Base-by-base conservation (phyloP, 1,284 basidiomycete genomes). In the Cryptococcus deneoformans region DNA sequence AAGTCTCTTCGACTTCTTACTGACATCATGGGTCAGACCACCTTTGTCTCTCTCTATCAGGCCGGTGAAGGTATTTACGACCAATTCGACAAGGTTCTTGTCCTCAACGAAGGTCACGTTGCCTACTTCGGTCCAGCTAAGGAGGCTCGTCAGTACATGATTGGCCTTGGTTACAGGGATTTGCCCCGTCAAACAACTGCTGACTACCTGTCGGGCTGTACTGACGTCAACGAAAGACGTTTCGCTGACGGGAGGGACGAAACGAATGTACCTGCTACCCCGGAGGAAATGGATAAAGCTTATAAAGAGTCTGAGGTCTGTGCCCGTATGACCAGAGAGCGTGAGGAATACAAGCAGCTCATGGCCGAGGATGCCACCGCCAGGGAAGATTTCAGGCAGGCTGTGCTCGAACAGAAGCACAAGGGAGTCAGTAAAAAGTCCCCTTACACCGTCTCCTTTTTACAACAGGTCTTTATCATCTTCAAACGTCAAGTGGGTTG, bases 221-320 rank as follows among this genome's bases (percentile, higher is more conserved):
- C 90, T 10, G 90, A 93, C 72, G 83, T 85, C 2, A 91, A 92
- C 70, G 89, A 93, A 79, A 87, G 90, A 47, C 88, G 88, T 69
- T 92, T 90, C 72, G 85, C 87, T 2, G 82, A 85, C 5, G 90
- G 86, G 11, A 83, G 83, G 43, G 84, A 86, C 38, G 82, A 80
- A 2, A 63, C 65, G 6, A 84, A 87, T 63, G 87, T 88, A 0
- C 91, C 92, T 0, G 84, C 84, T 5, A 84, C 87, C 0, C 84
- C 92, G 0, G 84, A 87, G 62, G 82, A 79, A 12, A 83, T 96
- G 58, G 91, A 88, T 66, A 76, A 77, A 38, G 87, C 87, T 0
- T 95, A 85, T 79, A 75, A 72, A n/a, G 68, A 77, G 6, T 89
- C 87, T 8, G 73, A 79, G 0, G 81, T 83, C 59, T 82, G 80